These are phyloP conservation scores for Madurella fahalii DNA, from an alignment of 2,329 filamentous ascomycete genomes.

Conservation along the genomic window DNA sequence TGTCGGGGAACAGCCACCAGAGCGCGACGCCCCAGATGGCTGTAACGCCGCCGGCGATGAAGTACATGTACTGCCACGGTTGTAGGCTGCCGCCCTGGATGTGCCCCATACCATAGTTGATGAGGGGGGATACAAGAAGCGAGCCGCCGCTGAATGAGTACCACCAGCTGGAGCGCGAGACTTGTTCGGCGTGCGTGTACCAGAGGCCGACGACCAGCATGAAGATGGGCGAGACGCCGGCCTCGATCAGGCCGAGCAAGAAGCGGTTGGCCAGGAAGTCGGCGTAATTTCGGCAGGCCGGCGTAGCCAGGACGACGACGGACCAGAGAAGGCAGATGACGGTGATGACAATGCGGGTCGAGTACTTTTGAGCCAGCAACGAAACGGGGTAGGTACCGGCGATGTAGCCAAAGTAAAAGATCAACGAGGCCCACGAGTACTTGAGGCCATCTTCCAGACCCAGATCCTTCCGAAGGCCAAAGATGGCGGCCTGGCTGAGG, in stretches of 20 bases:
- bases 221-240: slow-evolving; percentile 46
- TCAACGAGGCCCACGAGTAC: slow-evolving; percentile 42
- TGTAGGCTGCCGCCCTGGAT: slow-evolving; percentile 35
- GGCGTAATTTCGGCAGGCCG: slow-evolving; percentile 35
- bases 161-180: slow-evolving; percentile 38
- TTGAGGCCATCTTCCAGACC: slow-evolving; percentile 37
- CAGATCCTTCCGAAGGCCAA: slow-evolving; percentile 39
- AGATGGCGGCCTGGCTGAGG: slow-evolving; percentile 47
- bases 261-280: slow-evolving; percentile 35
- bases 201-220: slow-evolving; percentile 52
- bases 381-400: slow-evolving; percentile 27
- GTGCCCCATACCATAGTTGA: slow-evolving; percentile 46
- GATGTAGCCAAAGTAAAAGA: slow-evolving; percentile 49
- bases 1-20: slow-evolving; percentile 18
- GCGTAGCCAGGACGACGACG: slow-evolving; percentile 35
- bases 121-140: slow-evolving; percentile 41
- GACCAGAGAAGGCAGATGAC: slow-evolving; percentile 37
- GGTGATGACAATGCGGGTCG: slow-evolving; percentile 43
- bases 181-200: slow-evolving; percentile 41
- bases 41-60: slow-evolving; percentile 39
- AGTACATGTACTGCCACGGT: slow-evolving; percentile 41
- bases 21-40: slow-evolving; percentile 34
- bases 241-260: slow-evolving; percentile 53
- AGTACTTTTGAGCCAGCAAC: slow-evolving; percentile 40
- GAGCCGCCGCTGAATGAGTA: slow-evolving; percentile 43